Percentiles rank a stretch among this genome's conserved stretches.
Conservation (phyloP, 805 yeast species). For the Metschnikowia borealis region DNA sequence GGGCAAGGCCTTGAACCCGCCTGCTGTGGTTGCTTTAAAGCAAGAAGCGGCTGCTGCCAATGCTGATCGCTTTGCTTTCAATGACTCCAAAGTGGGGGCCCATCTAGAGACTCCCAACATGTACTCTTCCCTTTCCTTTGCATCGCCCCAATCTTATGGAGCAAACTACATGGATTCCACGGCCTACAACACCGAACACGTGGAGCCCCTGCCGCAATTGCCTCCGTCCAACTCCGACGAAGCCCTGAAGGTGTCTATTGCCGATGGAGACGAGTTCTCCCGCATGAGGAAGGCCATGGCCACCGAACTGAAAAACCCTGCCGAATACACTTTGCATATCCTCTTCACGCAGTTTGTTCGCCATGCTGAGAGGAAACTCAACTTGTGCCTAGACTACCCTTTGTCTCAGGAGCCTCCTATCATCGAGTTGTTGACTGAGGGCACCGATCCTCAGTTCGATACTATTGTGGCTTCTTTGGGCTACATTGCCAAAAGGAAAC, state of each 20-base stretch:
- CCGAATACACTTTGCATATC: slow-evolving; percentile 91
- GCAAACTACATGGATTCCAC: not conserved
- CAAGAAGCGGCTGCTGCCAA: slow-evolving; percentile 7
- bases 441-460: slow-evolving; percentile 83
- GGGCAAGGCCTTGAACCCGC: slow-evolving; percentile 13
- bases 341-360: slow-evolving; percentile 94
- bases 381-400: slow-evolving; percentile 63
- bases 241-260: slow-evolving; percentile 25
- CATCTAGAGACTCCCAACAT: not conserved
- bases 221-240: slow-evolving; percentile 32
- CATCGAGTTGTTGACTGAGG: slow-evolving; percentile 68
- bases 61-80: not conserved
- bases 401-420: slow-evolving; percentile 73
- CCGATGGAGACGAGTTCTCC: slow-evolving; percentile 33
- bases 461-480: slow-evolving; percentile 83
- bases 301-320: slow-evolving; percentile 64
- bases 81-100: not conserved
- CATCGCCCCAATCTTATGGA: slow-evolving; percentile 18
- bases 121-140: slow-evolving; percentile 15
- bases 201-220: slow-evolving; percentile 34
- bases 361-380: slow-evolving; percentile 83
- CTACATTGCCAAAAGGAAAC: slow-evolving; percentile 81
- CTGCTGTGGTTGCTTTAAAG: slow-evolving; percentile 12
- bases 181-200: slow-evolving; percentile 12
- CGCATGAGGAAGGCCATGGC: slow-evolving; percentile 35